phyloP scores from a whole-genome alignment of 345 rosid species.

The Capsella bursapastoris region DNA sequence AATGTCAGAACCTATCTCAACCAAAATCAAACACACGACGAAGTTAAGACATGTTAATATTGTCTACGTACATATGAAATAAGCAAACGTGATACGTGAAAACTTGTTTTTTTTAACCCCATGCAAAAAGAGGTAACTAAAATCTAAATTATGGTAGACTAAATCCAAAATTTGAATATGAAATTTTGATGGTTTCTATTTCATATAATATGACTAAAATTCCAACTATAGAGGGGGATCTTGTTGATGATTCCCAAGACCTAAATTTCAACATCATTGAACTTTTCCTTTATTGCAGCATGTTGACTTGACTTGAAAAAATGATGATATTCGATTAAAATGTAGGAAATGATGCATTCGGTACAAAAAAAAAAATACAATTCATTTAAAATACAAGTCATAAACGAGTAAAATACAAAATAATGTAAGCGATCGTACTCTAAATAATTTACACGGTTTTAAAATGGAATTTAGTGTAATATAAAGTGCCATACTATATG shows the following conservation, averaged over 20 bases:
- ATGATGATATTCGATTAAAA: constrained; percentile 12
- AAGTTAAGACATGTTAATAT: background rate
- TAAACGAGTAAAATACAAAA: too few species aligned
- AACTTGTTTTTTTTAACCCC: background rate
- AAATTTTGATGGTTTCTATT: background rate
- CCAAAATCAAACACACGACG: background rate
- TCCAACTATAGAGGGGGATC: background rate
- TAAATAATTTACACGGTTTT: too few species aligned
- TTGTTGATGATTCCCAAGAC: background rate
- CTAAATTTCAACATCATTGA: constrained; percentile 10
- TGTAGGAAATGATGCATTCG: constrained; percentile 7
- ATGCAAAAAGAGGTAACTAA: background rate
- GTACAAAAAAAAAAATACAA: constrained; percentile 5
- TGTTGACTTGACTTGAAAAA: constrained; percentile 28
- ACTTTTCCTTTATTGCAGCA: constrained; percentile 11
- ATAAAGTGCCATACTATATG: too few species aligned
- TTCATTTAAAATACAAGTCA: background rate
- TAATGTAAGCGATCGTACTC: too few species aligned
- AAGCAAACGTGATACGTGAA: background rate
- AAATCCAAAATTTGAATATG: background rate
- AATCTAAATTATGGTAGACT: too few species aligned
- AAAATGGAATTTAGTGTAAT: too few species aligned
- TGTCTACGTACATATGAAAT: background rate
- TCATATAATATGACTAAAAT: background rate
- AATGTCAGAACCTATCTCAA: background rate